A percentile compares a stretch with the other conserved stretches of the same genome.
These are phyloP conservation scores for Dendryphion nanum DNA, from an alignment of 2,329 filamentous ascomycete species.

Conservation along the genomic window DNA sequence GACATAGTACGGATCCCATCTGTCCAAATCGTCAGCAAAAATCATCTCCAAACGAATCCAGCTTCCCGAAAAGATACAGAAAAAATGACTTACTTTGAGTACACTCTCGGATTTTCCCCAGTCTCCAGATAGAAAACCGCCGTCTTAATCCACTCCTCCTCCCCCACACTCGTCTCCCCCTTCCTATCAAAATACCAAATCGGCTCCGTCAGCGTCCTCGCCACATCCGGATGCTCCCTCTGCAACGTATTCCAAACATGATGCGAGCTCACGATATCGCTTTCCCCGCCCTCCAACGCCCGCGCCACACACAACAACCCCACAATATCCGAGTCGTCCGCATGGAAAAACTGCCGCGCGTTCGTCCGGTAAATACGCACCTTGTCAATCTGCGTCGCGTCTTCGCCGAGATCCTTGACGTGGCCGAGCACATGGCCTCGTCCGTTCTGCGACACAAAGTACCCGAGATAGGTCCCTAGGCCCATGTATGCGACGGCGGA, in stretches of 20 bases:
- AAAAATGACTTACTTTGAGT: conserved; percentile 60
- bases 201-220: conserved; percentile 70
- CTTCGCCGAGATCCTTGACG: conserved; percentile 84
- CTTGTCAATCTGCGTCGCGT: conserved; percentile 76
- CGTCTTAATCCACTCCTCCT: conserved; percentile 72
- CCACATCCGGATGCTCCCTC: conserved; percentile 72
- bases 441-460: conserved; percentile 84
- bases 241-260: conserved; percentile 80
- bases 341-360: conserved; percentile 81
- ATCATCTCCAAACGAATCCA: neutral
- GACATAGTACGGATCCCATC: conserved; percentile 86
- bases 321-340: conserved; percentile 79
- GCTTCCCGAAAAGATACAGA: neutral
- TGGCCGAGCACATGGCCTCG: conserved; percentile 83
- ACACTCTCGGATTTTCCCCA: conserved; percentile 64
- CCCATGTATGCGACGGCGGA: conserved; percentile 90
- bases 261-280: conserved; percentile 76
- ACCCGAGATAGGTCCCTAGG: conserved; percentile 77
- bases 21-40: conserved; percentile 19
- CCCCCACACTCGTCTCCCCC: conserved; percentile 72
- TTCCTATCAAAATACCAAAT: conserved; percentile 94
- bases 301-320: conserved; percentile 78
- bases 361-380: conserved; percentile 90
- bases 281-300: conserved; percentile 78
- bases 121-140: conserved; percentile 76